A percentile compares a stretch with the other conserved stretches of the same genome.
Conservation (phyloP, 495 filamentous ascomycete genomes). For the Coniosporium apollinis region DNA sequence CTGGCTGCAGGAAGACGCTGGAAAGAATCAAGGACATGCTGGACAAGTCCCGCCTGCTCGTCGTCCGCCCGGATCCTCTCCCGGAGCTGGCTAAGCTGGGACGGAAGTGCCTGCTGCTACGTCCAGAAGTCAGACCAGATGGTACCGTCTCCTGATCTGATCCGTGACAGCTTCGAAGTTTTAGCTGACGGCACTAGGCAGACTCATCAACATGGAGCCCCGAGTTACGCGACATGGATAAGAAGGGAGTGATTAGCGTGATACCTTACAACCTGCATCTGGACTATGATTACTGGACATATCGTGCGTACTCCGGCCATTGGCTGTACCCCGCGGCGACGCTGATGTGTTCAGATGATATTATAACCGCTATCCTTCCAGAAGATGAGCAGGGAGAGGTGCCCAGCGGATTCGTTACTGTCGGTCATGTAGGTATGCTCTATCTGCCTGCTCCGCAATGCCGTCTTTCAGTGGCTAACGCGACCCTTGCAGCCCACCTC, state of each 20-base stretch:
- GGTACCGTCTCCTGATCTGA: too few relatives aligned
- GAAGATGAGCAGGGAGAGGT: slow-evolving; percentile 51
- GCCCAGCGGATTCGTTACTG: slow-evolving; percentile 70
- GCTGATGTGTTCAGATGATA: slow-evolving; percentile 41
- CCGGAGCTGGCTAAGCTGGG: slow-evolving; percentile 31
- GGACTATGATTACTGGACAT: slow-evolving; percentile 74
- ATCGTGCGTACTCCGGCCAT: slow-evolving; percentile 35
- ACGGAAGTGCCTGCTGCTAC: slow-evolving; percentile 58
- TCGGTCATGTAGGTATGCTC: slow-evolving; percentile 65
- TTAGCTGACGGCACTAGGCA: slow-evolving; percentile 22
- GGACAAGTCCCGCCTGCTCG: slow-evolving; percentile 37
- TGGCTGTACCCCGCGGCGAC: not conserved
- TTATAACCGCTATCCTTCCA: slow-evolving; percentile 64
- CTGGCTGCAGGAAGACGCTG: slow-evolving; percentile 44
- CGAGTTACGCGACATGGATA: slow-evolving; percentile 47
- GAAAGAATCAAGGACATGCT: slow-evolving; percentile 41
- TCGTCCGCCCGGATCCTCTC: slow-evolving; percentile 34
- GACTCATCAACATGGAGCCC: slow-evolving; percentile 60
- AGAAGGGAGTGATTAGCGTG: slow-evolving; percentile 45
- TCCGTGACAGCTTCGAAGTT: too few relatives aligned
- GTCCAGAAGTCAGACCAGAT: slow-evolving; percentile 47
- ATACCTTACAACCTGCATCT: slow-evolving; percentile 58
- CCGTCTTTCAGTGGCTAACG: slow-evolving; percentile 5
- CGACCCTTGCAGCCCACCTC: slow-evolving; percentile 48
- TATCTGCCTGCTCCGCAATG: not conserved